Evolutionary conservation across 2,329 filamentous ascomycete species (phyloP), one percentile per base, ranked within the genome.

Genomic region (Apiospora phragmitis): DNA sequence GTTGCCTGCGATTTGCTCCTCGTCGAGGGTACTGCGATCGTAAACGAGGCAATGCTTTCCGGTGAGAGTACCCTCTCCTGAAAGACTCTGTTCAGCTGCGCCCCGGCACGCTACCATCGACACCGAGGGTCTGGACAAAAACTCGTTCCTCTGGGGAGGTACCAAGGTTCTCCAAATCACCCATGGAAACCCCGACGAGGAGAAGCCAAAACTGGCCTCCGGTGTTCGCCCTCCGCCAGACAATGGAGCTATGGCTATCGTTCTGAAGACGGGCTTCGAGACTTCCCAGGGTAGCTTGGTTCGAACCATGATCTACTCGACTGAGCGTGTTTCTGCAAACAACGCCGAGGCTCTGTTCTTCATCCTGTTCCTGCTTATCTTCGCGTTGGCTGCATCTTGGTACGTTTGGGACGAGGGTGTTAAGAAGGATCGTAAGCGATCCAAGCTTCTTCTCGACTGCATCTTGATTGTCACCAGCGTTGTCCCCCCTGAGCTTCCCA

Each of bases 371-470:
- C 88, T 99, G 38, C 89, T 97, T 69, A 89, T 98, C 77, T 99
- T 99, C 83, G 97, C 97, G 77, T 90, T 99, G 80, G 97, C 96
- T 70, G 96, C 96, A 68, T 97, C 96, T 16, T 98, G 96, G 95
- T 99, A 99, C 81, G 96, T 99, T 71, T 99, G 96, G 96, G 90
- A 95, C 73, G 95, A 99, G 83, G 97, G 96, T 85, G 95, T 99
- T 69, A 89, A 89, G 80, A 94, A 93, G 84, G 95, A 98, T 79
- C 92, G 96, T 80, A 98, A 99, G 86, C 92, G 96, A 74, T 98
- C 95, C 65, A 99, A 99, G 89, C 90, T 99, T 49, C 89, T 99
- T 71, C 90, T 99, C 69, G 97, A 99, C 84, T 99, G 97, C 80
- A 90, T 99, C 82, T 91, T 99, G 81, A 99, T 99, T 77, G 90